These are phyloP conservation scores for Magnaporthiopsis rhizophila DNA, from an alignment of 2,329 filamentous ascomycete genomes.

Conservation along the genomic window DNA sequence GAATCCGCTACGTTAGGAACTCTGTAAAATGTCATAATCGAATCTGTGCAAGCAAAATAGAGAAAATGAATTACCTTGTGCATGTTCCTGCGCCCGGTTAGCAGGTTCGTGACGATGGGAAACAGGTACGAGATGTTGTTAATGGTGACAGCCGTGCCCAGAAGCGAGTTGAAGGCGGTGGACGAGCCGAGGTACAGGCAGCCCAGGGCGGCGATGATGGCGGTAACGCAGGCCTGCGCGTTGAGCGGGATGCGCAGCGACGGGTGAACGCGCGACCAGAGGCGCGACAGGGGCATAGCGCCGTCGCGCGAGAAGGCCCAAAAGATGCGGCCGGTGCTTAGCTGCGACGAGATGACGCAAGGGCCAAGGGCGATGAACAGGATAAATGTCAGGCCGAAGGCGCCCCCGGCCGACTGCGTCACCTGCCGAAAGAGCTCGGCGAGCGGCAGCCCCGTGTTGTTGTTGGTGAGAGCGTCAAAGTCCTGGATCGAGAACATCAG, in stretches of 20 bases:
- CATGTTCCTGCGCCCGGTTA: slow-evolving; percentile 30
- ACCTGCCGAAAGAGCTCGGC: slow-evolving; percentile 38
- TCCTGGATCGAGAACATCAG: slow-evolving; percentile 45
- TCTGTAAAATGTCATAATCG: no score
- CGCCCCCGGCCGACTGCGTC: slow-evolving; percentile 29
- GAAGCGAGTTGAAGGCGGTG: slow-evolving; percentile 33
- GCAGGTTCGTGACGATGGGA: slow-evolving; percentile 35
- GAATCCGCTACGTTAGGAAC: neutral
- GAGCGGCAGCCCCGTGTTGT: slow-evolving; percentile 33
- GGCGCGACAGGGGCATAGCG: slow-evolving; percentile 27
- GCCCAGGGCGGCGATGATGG: slow-evolving; percentile 28
- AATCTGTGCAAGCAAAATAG: no score
- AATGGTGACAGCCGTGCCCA: slow-evolving; percentile 29
- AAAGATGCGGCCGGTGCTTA: slow-evolving; percentile 22
- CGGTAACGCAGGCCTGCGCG: slow-evolving; percentile 25
- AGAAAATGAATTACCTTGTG: no score
- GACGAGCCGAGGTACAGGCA: slow-evolving; percentile 33
- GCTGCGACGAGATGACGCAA: slow-evolving; percentile 28
- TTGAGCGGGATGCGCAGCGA: slow-evolving; percentile 28
- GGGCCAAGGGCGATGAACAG: slow-evolving; percentile 34
- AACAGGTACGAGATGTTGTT: slow-evolving; percentile 37
- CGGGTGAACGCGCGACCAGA: slow-evolving; percentile 28
- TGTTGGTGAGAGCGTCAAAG: slow-evolving; percentile 32
- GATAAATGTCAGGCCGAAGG: slow-evolving; percentile 32
- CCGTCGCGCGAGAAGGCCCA: slow-evolving; percentile 26